Base-by-base conservation (phyloP, 345 rosid genomes). In the Brassica nigra region DNA sequence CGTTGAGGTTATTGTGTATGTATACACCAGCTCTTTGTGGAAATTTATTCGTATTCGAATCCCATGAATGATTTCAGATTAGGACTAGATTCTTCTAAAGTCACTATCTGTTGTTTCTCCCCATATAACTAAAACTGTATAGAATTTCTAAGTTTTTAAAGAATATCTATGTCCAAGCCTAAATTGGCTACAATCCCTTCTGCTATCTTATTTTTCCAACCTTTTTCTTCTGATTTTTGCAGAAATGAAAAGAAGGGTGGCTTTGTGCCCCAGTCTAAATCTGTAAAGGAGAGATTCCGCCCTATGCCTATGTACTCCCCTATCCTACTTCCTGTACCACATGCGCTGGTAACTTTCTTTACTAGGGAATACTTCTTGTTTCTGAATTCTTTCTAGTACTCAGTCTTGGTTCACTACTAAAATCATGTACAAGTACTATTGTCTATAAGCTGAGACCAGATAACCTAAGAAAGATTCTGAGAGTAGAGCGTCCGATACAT, bases 231-330 rank as follows among this genome's bases (percentile, higher is more conserved):
- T 54, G 73, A 54, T 81, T 52, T 55, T 71, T 84, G 87, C 88
- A 93, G 99, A 83, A 83, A 33, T 73, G 96, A 90, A 81, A 91
- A 90, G 83, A 91, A 86, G 74, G 39, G 66, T 78, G 89, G 87
- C 79, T 61, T 78, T 78, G 82, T 72, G 64, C 74, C 85, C 63
- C 94, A 64, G 70, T 76, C 86, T 4, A 85, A 71, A 78, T 76
- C 91, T 78, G 75, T 83, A 59, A 95, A 84, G 85, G 96, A 91
- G 89, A 95, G 95, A 85, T 95, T 91, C 71, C 92, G 97, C 75
- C 98, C 99, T 27, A 84, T 95, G 97, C 98, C 98, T 49, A 81
- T 93, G 81, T 88, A 94, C 84, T 88, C 92, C 71, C 99, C 97
- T 49, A 83, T 91, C 74, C 83, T 95, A 27, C 87, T 91, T 77